Evolutionary conservation across 345 rosid species (phyloP), one percentile per base, ranked within the genome.

Genomic region (Excoecaria agallocha): DNA sequence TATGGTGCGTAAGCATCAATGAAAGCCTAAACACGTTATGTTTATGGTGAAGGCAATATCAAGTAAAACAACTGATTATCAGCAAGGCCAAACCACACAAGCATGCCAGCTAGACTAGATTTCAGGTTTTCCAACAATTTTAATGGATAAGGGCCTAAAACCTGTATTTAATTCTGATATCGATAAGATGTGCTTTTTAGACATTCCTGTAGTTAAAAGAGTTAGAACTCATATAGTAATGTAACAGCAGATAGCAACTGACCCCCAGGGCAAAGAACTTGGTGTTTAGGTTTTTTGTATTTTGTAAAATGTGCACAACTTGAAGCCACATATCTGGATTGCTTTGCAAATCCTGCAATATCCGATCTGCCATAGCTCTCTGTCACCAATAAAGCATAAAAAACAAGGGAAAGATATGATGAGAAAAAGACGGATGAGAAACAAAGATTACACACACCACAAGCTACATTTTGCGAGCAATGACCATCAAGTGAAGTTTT

Each of bases 281-380:
- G 77, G 99, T 93, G 78, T 93, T 93, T 62, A 93, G 83, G 83
- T 86, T 91, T 82, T 88, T 88, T 5, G 99, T 88, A 48, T 79
- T 87, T 77, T 89, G 98, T 48, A 96, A 85, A 76, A 93, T 85
- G 77, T 90, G 97, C 74, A 93, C 99, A 70, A 96, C 99, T 78
- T 96, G 99, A 25, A 91, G 98, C 99, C 99, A 96, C 89, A 89
- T 93, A 70, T 91, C 98, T 57, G 95, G 95, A 82, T 96, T 96
- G 66, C 85, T 89, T 81, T 96, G 99, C 85, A 96, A 79, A 49
- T 93, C 99, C 87, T 96, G 96, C 90, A 96, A 80, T 71, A 96
- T 89, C 77, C 91, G 91, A 81, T 96, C 99, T 0, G 99, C 99
- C 59, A 97, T 93, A 37, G 93, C 86, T 77, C 99, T 96, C 99